A percentile compares a stretch with the other conserved stretches of the same genome.
phyloP scores from a whole-genome alignment of 176 grass and related monocot species.

The Avena insularis region DNA sequence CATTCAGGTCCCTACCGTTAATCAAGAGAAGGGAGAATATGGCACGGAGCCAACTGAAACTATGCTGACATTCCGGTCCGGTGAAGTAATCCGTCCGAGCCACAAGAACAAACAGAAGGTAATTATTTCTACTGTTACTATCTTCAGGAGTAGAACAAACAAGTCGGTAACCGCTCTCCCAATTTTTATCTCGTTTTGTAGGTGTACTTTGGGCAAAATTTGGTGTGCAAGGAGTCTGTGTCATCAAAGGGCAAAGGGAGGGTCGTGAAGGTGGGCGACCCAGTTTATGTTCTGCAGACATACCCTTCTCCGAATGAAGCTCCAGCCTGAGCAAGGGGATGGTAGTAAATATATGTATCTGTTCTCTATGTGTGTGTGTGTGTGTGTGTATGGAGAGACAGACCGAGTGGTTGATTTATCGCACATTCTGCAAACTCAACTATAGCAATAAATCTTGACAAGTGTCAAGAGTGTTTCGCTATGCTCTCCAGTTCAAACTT shows the following conservation, averaged over 20 bases:
- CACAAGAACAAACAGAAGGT: slow-evolving; percentile 11
- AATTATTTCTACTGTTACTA: not conserved
- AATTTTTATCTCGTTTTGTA: not conserved
- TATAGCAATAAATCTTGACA: not conserved
- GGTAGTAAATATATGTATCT: not conserved
- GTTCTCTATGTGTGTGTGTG: not conserved
- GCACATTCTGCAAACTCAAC: not conserved
- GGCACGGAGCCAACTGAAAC: slow-evolving; percentile 54
- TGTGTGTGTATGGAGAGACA: not conserved
- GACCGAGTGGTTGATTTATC: not conserved
- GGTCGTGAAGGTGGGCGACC: slow-evolving; percentile 64
- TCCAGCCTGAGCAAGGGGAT: slow-evolving; percentile 47
- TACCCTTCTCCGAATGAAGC: slow-evolving; percentile 60
- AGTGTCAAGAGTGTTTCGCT: not conserved
- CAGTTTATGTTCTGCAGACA: slow-evolving; percentile 54
- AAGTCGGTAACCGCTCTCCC: not conserved
- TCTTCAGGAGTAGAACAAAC: not conserved
- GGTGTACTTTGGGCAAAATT: slow-evolving; percentile 88
- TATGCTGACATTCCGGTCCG: not conserved
- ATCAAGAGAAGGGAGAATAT: slow-evolving; percentile 69
- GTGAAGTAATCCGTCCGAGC: not conserved
- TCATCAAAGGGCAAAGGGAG: slow-evolving; percentile 42
- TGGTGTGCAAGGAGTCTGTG: slow-evolving; percentile 76
- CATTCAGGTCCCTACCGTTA: slow-evolving; percentile 77
- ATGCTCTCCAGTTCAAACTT: too few relatives aligned